Evolutionary conservation across 1,139 yeast species (phyloP), one percentile per base, ranked within the genome.

Genomic region (Protomyces pachydermus): DNA sequence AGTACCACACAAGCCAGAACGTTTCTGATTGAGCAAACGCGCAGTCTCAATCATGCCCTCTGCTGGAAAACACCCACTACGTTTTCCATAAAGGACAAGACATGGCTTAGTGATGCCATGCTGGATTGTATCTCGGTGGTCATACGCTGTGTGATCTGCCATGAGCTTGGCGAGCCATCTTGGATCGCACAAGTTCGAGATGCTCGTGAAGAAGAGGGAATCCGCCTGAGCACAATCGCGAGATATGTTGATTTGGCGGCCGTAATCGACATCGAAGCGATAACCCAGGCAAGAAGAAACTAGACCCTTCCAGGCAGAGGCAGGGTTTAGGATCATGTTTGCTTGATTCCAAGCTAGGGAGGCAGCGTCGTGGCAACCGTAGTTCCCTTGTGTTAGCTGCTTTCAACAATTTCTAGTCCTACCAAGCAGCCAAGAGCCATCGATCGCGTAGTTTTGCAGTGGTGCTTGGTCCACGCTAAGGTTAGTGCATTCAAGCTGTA

Each of bases 341-440:
- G 64, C 64, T 25, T 60, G 64, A 45, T 60, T 60, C 46, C 53
- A 60, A n/a, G 60, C 60, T 3, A 54, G 53, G 8, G 60, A 54
- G n/a, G 64, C 58, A 3, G 64, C 58, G 38, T 60, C 64, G 35
- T 60, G 64, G 38, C 64, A 60, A 6, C 64, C 64, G 37, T 60
- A 54, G 45, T 54, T 53, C 8, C 64, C 64, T 25, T 25, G 5
- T 9, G 48, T 42, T 18, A 42, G 48, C 8, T 2, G 20, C 48
- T 4, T 16, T 16, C 25, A 18, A 18, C 16, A 4, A 16, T 1
- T 5, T n/a, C 14, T 16, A n/a, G 32, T 28, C 54, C 5, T 20
- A 34, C 46, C 53, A 6, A 54, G 39, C 10, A 55, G 52, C 64
- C 64, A 60, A 3, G 42, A 38, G 18, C 54, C 60, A 16, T 54